phyloP scores from a whole-genome alignment of 805 yeast species.

The Brettanomyces sp. region DNA sequence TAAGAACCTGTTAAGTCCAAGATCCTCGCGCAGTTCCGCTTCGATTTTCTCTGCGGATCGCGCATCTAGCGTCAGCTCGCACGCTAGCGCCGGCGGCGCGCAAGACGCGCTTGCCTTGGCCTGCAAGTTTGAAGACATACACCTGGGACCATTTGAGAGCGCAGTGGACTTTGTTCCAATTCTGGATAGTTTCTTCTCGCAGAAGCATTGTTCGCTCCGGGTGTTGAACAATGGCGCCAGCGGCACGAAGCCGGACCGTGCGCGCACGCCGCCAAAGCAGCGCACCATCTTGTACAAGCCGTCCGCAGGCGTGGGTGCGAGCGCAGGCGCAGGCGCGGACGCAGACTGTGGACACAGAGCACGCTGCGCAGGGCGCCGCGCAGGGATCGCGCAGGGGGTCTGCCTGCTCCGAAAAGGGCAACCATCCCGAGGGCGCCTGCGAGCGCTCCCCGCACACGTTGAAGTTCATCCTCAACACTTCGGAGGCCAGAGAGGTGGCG shows the following conservation, averaged over 20 bases:
- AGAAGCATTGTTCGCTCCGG: constrained; percentile 3
- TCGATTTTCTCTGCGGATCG: no score
- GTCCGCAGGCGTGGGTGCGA: neutral
- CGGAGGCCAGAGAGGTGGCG: neutral
- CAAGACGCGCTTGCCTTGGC: neutral
- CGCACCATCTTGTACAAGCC: constrained; percentile 1
- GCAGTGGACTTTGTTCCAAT: constrained; percentile 3
- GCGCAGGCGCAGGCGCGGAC: no score
- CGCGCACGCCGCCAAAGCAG: neutral
- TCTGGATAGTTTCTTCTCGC: constrained; percentile 5
- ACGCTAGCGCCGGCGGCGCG: no score
- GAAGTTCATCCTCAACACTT: neutral
- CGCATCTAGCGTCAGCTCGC: no score
- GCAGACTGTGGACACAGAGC: no score
- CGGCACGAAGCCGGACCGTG: neutral
- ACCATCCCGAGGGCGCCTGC: neutral
- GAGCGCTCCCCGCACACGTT: neutral
- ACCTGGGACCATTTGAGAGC: constrained; percentile 2
- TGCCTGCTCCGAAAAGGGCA: no score
- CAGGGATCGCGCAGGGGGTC: no score
- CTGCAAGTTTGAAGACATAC: constrained; percentile 6
- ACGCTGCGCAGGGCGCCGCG: no score
- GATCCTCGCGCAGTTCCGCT: no score
- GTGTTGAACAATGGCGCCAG: neutral
- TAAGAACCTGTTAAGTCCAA: no score